Conservation (phyloP, 2,329 filamentous ascomycete species). For the Claviceps citrina region DNA sequence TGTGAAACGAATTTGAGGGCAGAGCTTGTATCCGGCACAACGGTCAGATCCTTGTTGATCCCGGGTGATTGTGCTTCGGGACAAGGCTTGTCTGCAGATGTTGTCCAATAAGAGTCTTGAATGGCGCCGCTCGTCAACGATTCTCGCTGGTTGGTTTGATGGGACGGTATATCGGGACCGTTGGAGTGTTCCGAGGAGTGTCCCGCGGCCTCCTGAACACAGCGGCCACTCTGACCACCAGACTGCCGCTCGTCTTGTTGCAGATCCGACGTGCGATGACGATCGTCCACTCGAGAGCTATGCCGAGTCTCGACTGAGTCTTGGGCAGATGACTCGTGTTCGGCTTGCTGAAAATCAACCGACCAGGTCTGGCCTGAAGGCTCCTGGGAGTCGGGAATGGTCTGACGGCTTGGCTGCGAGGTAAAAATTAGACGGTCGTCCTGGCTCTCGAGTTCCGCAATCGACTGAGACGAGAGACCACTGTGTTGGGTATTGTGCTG, state of each 20-base stretch:
- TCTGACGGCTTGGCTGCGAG: constrained; percentile 19
- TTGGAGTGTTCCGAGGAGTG: background rate
- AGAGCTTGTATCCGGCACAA: constrained; percentile 1
- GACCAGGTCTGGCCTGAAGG: constrained; percentile 13
- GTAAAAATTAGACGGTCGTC: constrained; percentile 18
- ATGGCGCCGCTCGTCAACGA: background rate
- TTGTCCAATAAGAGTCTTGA: background rate
- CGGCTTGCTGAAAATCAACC: constrained; percentile 2
- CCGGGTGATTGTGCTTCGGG: background rate
- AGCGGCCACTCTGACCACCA: background rate
- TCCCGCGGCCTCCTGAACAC: background rate
- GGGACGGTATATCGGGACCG: constrained; percentile 11
- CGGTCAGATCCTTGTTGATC: background rate
- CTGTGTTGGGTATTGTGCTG: constrained; percentile 16
- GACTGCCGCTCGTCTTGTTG: background rate
- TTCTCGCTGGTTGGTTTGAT: constrained; percentile 11
- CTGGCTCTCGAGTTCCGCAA: constrained; percentile 22
- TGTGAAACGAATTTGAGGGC: constrained; percentile 9
- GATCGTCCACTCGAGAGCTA: background rate
- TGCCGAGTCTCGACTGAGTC: background rate
- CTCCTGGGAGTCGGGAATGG: constrained; percentile 31
- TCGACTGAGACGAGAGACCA: constrained; percentile 15
- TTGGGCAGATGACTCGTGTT: background rate
- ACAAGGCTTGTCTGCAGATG: background rate
- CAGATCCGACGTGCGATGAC: background rate